Base-by-base conservation (phyloP, 345 rosid species). In the Sisymbrium altissimum region DNA sequence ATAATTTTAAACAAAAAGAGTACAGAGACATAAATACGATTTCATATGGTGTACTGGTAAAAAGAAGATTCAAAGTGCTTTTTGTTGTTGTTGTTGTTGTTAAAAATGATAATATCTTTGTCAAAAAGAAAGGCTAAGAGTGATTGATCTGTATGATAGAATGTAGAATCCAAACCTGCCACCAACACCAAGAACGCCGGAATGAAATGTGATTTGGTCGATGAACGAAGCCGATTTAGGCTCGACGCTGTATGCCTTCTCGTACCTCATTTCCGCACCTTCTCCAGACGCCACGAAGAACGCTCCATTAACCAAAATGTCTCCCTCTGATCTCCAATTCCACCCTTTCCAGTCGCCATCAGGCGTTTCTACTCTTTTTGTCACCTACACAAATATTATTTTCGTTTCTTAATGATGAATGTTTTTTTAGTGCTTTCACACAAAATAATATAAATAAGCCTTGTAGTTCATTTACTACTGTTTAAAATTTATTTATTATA, bases 321-420 rank as follows among this genome's bases (percentile, higher is more conserved):
- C 99, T 29, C 97, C 97, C 48, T 91, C 97, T 2, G 98, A 94
- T 78, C 96, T 84, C 98, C 98, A 94, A 33, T 91, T 89, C 99
- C 99, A 95, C 5, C 68, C 89, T 46, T 54, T 89, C 99, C 99
- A 95, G 0, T 87, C 75, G 0, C 81, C 89, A 2, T 86, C 91
- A 1, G 53, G 82, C 6, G 99, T 88, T 18, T 95, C 96, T 61
- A 95, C 89, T 71, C 99, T 74, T 78, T 95, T 95, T 0, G 99
- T 94, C 14, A 94, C 98, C 97, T 93, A 82, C 79, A 19, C 49
- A 72, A 32, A 32, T 6, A 32, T 32, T 5, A 32, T 7, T 5
- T 32, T 32, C 35, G 35, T 32, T 32, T 32, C 7, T 32, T 32
- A 32, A 3, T 27, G 29, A 27, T 27, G 3, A 27, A 27, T 27